Evolutionary conservation across 257 asterid species (phyloP).

Genomic region (Verbascum thapsus): DNA sequence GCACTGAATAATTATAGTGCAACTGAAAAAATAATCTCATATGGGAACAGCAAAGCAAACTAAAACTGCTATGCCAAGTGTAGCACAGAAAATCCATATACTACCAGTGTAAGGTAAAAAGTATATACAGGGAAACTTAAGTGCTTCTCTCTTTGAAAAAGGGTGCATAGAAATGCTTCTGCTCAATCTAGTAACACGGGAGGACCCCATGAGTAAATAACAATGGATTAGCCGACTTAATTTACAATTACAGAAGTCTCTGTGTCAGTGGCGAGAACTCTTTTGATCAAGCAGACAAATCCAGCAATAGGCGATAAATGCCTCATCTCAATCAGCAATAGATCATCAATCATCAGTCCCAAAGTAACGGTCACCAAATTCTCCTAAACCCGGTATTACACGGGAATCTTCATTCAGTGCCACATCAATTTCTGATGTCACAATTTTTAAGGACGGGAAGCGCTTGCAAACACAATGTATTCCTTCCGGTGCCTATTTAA

Average conservation of each 20-base stretch:
- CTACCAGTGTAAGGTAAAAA: neutral
- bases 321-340: conserved; percentile 10
- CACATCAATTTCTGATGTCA: conserved; percentile 89
- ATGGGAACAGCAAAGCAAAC: too few species aligned
- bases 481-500: conserved; percentile 91
- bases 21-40: too few species aligned
- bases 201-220: conserved; percentile 5
- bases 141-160: neutral
- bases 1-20: neutral
- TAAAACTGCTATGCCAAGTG: too few species aligned
- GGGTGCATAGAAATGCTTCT: too few species aligned
- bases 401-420: conserved; percentile 64
- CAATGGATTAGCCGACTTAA: conserved; percentile 22
- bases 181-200: conserved; percentile 23
- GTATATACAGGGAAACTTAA: conserved; percentile 26
- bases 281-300: conserved; percentile 30
- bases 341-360: conserved; percentile 84
- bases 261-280: too few species aligned
- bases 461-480: conserved; percentile 87
- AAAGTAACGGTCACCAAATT: conserved; percentile 94
- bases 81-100: too few species aligned
- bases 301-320: conserved; percentile 2
- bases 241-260: conserved; percentile 38
- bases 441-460: conserved; percentile 86
- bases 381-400: conserved; percentile 95